Percentiles rank a stretch among this genome's conserved stretches.
phyloP scores from a whole-genome alignment of 2,329 filamentous ascomycete species.

The Trichoderma sp. region DNA sequence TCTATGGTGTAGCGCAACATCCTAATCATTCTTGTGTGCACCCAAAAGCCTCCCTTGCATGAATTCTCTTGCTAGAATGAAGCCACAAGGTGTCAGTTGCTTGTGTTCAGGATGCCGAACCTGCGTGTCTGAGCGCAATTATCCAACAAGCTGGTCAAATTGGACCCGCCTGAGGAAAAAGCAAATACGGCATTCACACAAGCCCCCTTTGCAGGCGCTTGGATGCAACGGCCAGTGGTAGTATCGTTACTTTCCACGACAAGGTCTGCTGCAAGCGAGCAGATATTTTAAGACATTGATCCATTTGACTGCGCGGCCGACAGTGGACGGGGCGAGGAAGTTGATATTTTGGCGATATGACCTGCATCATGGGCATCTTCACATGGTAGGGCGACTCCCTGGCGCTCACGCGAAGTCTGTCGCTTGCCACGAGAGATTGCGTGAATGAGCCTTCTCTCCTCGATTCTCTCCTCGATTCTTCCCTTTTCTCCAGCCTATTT shows the following conservation, averaged over 20 bases:
- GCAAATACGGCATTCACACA: background rate
- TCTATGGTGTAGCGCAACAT: background rate
- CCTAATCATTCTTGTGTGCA: background rate
- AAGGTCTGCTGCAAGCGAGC: conserved; percentile 8
- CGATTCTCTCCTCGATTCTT: background rate
- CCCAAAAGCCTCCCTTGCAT: conserved; percentile 6
- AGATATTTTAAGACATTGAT: conserved; percentile 17
- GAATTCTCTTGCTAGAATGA: background rate
- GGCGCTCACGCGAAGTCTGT: background rate
- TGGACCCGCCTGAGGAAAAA: conserved; percentile 10
- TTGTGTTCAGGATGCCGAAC: background rate
- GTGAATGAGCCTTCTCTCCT: background rate
- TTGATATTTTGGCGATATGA: conserved; percentile 15
- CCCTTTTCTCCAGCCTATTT: conserved; percentile 1
- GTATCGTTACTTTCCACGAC: background rate
- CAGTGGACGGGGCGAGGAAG: background rate
- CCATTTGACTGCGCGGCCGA: background rate
- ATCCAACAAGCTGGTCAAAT: background rate
- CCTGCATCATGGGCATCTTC: conserved; percentile 8
- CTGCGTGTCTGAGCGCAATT: background rate
- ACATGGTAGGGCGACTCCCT: conserved; percentile 6
- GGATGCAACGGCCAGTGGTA: background rate
- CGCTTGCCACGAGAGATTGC: conserved; percentile 13
- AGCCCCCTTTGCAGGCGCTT: conserved; percentile 11
- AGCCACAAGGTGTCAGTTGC: background rate